Base-by-base conservation (phyloP, 2,329 filamentous ascomycete species). In the Karstenula rhodostoma region DNA sequence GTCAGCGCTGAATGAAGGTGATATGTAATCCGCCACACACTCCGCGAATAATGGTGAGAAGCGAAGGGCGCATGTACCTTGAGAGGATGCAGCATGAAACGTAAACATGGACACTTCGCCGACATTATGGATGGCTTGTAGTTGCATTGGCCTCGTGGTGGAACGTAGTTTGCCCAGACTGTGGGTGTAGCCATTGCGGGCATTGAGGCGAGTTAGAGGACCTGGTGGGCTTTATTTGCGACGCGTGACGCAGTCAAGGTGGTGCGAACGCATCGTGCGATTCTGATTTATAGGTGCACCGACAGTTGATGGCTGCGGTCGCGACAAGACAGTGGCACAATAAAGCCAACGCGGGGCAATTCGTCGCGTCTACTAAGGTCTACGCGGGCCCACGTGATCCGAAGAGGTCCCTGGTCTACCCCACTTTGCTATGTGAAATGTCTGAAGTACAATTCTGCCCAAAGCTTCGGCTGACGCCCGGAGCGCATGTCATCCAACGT, bases 51-150 rank as follows among this genome's bases (percentile, higher is more conserved):
- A 17, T 32, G 46, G 25, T 44, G 10, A 12, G 32, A 17, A 22
- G 37, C 15, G 27, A 32, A 29, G 32, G 22, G 37, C 12, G 12
- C 1, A 29, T 67, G 51, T 68, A 81, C 84, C 75, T 86, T 85
- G 46, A 86, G 76, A 0, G 84, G 84, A 71, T 86, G 84, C 7
- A 85, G 72, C 84, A 86, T 86, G 76, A 86, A 86, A 19, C 84
- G 79, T 44, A 84, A 72, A 68, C 84, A 86, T 4, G 84, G 77
- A 64, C 84, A 86, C 53, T 74, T 79, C 1, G 80, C 69, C 2
- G 77, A 79, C 33, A 85, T 70, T 17, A 84, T 68, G 25, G 79
- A 80, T 2, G 75, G 72, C 63, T 83, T 85, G 75, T 79, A 79
- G 54, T 83, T 83, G 72, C 84, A 86, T 55, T 77, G 77, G 29